Evolutionary conservation across 2,329 filamentous ascomycete genomes (phyloP), one percentile per base, ranked within the genome.

Genomic region (Neurospora sp.): DNA sequence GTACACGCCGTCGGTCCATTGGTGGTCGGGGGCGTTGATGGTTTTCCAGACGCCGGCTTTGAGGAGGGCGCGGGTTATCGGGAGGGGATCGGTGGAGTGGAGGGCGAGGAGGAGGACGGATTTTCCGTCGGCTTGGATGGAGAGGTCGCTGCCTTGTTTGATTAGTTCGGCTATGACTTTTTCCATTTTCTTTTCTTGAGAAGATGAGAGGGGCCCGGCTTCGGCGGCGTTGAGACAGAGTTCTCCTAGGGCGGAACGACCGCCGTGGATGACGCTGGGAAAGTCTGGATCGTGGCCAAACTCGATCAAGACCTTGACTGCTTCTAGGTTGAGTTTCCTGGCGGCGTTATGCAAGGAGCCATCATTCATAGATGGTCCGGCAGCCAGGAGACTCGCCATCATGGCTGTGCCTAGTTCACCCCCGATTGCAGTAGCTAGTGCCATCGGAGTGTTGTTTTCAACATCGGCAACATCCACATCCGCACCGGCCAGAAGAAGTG

Each of bases 321-420:
- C 85, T 13, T 84, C 78, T 0, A 89, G 73, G 72, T 90, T 87
- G 23, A 91, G 81, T 66, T 86, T 83, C 13, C 86, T 82, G 0
- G 89, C 85, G 3, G 89, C 87, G 71, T 90, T 89, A 74, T 91
- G 89, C 3, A 92, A 80, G 1, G 88, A 90, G 0, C 89, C 89
- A 71, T 92, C 89, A 70, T 91, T 87, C 58, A 81, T 83, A 1
- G 85, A 83, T 0, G 87, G 85, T 23, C 86, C 85, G 0, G 86
- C 84, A 0, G 83, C 83, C 5, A 90, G 80, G 0, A 91, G 77
- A 68, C 82, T 83, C 1, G 81, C 80, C 84, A 88, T 84, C 78
- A 88, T 85, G 10, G 82, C 80, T 19, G 84, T 84, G 0, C 84
- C 83, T 13, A 86, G 72, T 0, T 87, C 83, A 15, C 86, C 86